phyloP scores from a whole-genome alignment of 192 early-diverging fungal species.

The Rhizoclosmatium globosum region DNA sequence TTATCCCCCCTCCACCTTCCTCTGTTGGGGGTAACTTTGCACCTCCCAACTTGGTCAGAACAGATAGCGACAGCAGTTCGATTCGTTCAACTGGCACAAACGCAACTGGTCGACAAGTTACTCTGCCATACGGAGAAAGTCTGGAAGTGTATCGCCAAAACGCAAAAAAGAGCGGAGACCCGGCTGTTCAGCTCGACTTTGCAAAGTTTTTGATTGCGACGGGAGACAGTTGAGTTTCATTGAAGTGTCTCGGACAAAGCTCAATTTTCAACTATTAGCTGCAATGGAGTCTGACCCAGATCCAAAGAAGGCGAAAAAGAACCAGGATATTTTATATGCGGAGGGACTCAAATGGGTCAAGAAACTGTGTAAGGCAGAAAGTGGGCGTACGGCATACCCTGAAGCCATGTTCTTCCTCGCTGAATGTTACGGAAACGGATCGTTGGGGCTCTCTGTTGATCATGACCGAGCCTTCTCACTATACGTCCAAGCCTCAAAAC shows the following conservation, averaged over 20 bases:
- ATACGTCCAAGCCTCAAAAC: conserved; percentile 93
- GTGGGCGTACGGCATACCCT: conserved; percentile 71
- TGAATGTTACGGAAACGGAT: conserved; percentile 87
- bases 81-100: conserved; percentile 30
- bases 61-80: conserved; percentile 31
- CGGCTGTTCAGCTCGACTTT: conserved; percentile 56
- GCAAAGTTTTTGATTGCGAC: conserved; percentile 87
- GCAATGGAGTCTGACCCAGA: conserved; percentile 45
- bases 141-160: conserved; percentile 38
- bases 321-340: conserved; percentile 73
- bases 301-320: conserved; percentile 72
- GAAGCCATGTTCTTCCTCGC: conserved; percentile 95
- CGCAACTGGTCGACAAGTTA: conserved; percentile 1
- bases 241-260: neutral
- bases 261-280: conserved; percentile 27
- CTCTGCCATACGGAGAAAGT: conserved; percentile 26
- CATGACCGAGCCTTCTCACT: conserved; percentile 89
- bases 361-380: conserved; percentile 68
- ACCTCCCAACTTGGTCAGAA: neutral
- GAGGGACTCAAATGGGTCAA: conserved; percentile 91
- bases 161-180: conserved; percentile 35
- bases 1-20: neutral
- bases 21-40: neutral
- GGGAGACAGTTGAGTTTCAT: conserved; percentile 59
- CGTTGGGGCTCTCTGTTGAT: conserved; percentile 79